phyloP scores from a whole-genome alignment of 139 green algal genomes.

The Chlamydomonas sp. region DNA sequence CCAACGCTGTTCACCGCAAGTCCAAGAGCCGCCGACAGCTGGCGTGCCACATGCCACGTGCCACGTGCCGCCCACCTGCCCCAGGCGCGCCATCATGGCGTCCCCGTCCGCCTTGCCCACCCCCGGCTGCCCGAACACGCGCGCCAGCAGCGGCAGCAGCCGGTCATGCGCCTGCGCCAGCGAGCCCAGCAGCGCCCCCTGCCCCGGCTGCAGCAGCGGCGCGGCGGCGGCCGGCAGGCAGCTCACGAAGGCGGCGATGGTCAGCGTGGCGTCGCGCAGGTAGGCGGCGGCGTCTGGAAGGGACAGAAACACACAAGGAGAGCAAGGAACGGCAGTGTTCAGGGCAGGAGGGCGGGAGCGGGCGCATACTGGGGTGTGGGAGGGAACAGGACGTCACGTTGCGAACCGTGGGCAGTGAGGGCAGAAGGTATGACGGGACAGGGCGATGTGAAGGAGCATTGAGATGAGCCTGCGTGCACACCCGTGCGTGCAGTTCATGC shows the following conservation, averaged over 20 bases:
- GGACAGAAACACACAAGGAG: background rate
- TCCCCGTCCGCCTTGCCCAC: background rate
- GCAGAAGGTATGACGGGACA: no score
- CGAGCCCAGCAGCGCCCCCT: conserved; percentile 40
- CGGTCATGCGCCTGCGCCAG: conserved; percentile 59
- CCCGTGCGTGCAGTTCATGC: background rate
- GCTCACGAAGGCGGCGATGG: conserved; percentile 66
- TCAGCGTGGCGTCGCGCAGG: conserved; percentile 70
- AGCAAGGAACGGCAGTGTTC: no score
- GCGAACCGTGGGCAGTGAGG: no score
- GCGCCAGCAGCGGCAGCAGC: conserved; percentile 55
- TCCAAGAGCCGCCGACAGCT: no score
- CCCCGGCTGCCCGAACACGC: conserved; percentile 19
- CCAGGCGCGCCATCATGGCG: background rate
- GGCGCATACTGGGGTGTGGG: background rate
- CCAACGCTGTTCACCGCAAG: no score
- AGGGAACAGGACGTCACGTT: background rate
- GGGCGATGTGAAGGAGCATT: no score
- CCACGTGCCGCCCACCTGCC: no score
- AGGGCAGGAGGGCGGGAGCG: background rate
- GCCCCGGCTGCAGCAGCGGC: conserved; percentile 20
- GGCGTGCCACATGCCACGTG: no score
- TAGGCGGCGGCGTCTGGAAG: conserved; percentile 76
- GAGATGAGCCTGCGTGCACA: no score
- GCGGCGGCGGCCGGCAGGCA: conserved; percentile 49